Conservation (phyloP, 139 green algal species). For the Monoraphidium neglectum region DNA sequence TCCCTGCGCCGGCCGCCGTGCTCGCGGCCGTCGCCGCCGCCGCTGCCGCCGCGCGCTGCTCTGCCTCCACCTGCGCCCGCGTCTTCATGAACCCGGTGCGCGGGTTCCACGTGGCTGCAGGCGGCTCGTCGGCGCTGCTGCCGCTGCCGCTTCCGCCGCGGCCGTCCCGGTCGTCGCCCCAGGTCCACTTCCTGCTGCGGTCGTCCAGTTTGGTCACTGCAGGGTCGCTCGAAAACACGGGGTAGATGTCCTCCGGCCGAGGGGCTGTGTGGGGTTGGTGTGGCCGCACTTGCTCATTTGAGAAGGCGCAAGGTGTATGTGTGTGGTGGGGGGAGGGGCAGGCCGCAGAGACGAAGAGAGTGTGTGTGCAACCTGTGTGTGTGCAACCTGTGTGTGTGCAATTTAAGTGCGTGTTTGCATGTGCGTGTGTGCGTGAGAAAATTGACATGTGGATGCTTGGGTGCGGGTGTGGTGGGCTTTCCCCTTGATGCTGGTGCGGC, state of each 20-base stretch:
- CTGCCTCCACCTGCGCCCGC: constrained; percentile 19
- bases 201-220: neutral
- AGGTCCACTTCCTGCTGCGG: neutral
- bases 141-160: neutral
- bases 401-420: no score
- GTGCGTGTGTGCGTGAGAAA: no score
- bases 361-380: no score
- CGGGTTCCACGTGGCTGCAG: constrained; percentile 47
- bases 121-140: neutral
- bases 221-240: neutral
- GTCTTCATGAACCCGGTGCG: constrained; percentile 49
- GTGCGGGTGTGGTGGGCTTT: no score
- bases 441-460: no score
- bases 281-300: no score
- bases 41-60: constrained; percentile 8
- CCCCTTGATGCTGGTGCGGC: no score
- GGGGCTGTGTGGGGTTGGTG: no score
- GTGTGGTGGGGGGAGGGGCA: no score
- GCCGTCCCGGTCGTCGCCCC: neutral
- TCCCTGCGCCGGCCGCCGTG: neutral
- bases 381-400: no score
- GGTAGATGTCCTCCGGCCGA: constrained; percentile 3
- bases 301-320: no score
- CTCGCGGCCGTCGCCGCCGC: neutral
- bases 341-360: no score